Evolutionary conservation across 2,329 filamentous ascomycete genomes (phyloP), one percentile per base, ranked within the genome.

Genomic region (Aspergillus spinulosporus): DNA sequence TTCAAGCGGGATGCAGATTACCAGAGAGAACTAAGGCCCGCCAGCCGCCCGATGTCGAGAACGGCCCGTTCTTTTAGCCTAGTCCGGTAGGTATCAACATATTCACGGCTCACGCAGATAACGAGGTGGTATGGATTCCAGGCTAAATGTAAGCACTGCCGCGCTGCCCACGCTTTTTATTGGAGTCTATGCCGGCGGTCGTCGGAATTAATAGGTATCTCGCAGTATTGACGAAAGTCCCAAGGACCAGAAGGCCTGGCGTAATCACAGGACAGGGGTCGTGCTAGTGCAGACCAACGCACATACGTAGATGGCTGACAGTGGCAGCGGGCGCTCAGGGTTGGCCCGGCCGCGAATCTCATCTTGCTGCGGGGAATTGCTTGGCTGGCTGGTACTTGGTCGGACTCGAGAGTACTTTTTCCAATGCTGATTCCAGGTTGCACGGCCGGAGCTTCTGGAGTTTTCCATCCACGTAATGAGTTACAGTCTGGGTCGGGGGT

Each of bases 1-100:
- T 63, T 64, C 57, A 47, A 59, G 62, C 62, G 61, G 60, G 56
- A 56, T 64, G 61, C 62, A 64, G 58, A 54, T 51, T 26, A 15
- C 43, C 43, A 52, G 48, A 60, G 50, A 52, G 36, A 28, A 42
- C 29, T 48, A 52, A 53, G 15, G 29, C 32, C 11, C 6, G 6
- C 32, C 32, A 37, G 34, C 34, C 34, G 34, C 34, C 11, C 34
- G 34, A 37, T 37, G 34, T 12, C 9, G n/a, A 37, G 34, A 37
- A 37, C 34, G 34, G n/a, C 34, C 34, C 34, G 34, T 37, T 12
- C 34, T 12, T 37, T 12, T 12, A 37, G n/a, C 34, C 34, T 12
- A 37, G 9, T 12, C 11, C n/a, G 9, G 34, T 37, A 37, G 34
- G 34, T 37, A 37, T 37, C 34, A 12, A 12, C 34, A 37, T 37